phyloP scores from a whole-genome alignment of 2,329 filamentous ascomycete genomes.

The Byssoonygena ceratinophila region DNA sequence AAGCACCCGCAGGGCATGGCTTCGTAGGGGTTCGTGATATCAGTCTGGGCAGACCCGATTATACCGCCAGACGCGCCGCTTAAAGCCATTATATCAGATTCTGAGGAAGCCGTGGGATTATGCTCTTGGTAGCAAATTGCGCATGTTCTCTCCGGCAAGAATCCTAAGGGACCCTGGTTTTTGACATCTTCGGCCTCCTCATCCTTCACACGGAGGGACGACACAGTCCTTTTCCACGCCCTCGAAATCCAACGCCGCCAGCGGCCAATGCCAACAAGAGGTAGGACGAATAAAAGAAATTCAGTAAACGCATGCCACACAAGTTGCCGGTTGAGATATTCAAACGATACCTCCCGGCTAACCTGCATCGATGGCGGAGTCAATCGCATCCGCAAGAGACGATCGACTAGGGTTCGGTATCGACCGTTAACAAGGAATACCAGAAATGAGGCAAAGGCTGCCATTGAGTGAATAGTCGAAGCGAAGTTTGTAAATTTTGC shows the following conservation, averaged over 20 bases:
- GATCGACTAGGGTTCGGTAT: slow-evolving; percentile 83
- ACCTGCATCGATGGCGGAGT: slow-evolving; percentile 76
- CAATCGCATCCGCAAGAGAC: slow-evolving; percentile 71
- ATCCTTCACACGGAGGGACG: slow-evolving; percentile 45
- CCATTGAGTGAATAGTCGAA: slow-evolving; percentile 66
- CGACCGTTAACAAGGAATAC: slow-evolving; percentile 83
- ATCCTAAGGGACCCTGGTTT: slow-evolving; percentile 63
- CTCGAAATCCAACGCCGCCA: slow-evolving; percentile 86
- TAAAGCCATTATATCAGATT: slow-evolving; percentile 64
- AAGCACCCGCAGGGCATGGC: slow-evolving; percentile 78
- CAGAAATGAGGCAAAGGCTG: slow-evolving; percentile 74
- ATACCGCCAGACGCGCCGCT: slow-evolving; percentile 58
- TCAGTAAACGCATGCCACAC: slow-evolving; percentile 99
- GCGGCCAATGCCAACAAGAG: slow-evolving; percentile 83
- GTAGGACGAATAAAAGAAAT: slow-evolving; percentile 93
- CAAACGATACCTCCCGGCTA: slow-evolving; percentile 85
- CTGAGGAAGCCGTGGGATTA: slow-evolving; percentile 59
- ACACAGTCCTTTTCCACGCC: slow-evolving; percentile 71
- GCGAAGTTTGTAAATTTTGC: slow-evolving; percentile 57
- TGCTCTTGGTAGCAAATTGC: slow-evolving; percentile 95
- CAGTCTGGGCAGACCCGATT: slow-evolving; percentile 76
- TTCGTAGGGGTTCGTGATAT: slow-evolving; percentile 94
- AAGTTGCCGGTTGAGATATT: slow-evolving; percentile 92
- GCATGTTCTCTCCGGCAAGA: slow-evolving; percentile 85
- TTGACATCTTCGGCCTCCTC: slow-evolving; percentile 42